Evolutionary conservation across 2,329 filamentous ascomycete genomes (phyloP).

Genomic region (Pseudocercospora fijiensis): DNA sequence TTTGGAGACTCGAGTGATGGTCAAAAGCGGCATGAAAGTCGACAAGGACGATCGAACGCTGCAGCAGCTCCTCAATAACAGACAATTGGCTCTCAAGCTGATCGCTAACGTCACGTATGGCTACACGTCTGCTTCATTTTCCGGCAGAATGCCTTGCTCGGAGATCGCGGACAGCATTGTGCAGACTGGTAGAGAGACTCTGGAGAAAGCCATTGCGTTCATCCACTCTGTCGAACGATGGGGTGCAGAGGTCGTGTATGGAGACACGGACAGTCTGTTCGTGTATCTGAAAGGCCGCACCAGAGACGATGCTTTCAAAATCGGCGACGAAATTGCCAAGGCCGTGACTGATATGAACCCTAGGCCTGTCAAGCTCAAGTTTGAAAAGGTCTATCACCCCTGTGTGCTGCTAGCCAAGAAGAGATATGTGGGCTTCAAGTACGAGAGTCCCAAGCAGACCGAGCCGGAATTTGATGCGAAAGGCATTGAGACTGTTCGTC

Average conservation of each 20-base stretch:
- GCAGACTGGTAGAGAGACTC: constrained; percentile 88
- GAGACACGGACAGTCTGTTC: constrained; percentile 94
- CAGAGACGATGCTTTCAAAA: constrained; percentile 82
- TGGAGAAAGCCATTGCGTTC: constrained; percentile 87
- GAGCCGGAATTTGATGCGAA: constrained; percentile 95
- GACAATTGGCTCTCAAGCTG: constrained; percentile 89
- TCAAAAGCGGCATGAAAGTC: constrained; percentile 93
- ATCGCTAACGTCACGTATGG: constrained; percentile 99
- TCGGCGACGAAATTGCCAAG: constrained; percentile 88
- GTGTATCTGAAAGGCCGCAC: constrained; percentile 85
- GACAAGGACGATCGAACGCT: constrained; percentile 84
- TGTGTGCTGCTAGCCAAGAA: constrained; percentile 95
- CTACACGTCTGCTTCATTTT: constrained; percentile 95
- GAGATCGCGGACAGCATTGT: constrained; percentile 99
- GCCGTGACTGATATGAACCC: constrained; percentile 88
- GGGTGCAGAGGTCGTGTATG: constrained; percentile 96
- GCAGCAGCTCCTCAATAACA: constrained; percentile 85
- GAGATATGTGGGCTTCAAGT: constrained; percentile 97
- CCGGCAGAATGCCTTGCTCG: constrained; percentile 93
- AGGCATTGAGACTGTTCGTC: constrained; percentile 93
- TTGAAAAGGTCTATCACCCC: constrained; percentile 97
- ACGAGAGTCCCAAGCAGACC: constrained; percentile 71
- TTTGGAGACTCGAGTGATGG: constrained; percentile 93
- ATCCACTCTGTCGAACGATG: constrained; percentile 86
- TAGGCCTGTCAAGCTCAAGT: constrained; percentile 89